Percentiles rank a stretch among this genome's conserved stretches.
Conservation (phyloP, 176 grass and related monocot genomes). For the Avena atlantica region DNA sequence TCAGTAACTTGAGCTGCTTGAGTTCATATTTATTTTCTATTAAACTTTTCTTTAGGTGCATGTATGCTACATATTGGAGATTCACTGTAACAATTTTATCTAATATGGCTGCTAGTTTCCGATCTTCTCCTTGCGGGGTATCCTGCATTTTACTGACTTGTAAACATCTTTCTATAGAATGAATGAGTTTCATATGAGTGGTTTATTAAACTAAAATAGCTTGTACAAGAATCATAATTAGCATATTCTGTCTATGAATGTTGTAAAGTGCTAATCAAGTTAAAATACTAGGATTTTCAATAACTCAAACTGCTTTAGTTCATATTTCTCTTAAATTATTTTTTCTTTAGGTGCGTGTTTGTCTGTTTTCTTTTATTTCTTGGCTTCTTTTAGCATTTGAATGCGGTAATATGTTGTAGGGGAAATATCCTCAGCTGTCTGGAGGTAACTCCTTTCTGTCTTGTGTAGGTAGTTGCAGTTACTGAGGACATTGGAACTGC, state of each 20-base stretch:
- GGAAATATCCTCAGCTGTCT: slow-evolving; percentile 19
- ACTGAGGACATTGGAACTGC: slow-evolving; percentile 90
- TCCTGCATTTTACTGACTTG: neutral
- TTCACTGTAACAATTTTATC: neutral
- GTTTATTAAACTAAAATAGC: neutral
- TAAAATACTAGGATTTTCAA: slow-evolving; percentile 5
- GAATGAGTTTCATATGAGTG: neutral
- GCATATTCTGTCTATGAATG: neutral
- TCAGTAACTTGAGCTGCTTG: slow-evolving; percentile 6
- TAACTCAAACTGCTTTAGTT: slow-evolving; percentile 19
- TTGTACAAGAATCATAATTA: neutral
- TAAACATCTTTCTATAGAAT: slow-evolving; percentile 12
- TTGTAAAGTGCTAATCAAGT: slow-evolving; percentile 3
- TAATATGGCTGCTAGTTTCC: neutral
- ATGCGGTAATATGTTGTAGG: neutral
- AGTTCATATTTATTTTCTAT: neutral
- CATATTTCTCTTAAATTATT: neutral
- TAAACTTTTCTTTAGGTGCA: neutral
- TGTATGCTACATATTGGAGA: slow-evolving; percentile 8
- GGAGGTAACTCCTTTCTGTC: slow-evolving; percentile 27
- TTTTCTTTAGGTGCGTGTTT: neutral
- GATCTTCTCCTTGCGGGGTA: neutral
- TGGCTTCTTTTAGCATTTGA: slow-evolving; percentile 20
- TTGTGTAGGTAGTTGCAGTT: slow-evolving; percentile 71
- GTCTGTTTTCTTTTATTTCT: neutral